Evolutionary conservation across 2,329 filamentous ascomycete species (phyloP), one percentile per base, ranked within the genome.

Genomic region (Zalaria obscura): DNA sequence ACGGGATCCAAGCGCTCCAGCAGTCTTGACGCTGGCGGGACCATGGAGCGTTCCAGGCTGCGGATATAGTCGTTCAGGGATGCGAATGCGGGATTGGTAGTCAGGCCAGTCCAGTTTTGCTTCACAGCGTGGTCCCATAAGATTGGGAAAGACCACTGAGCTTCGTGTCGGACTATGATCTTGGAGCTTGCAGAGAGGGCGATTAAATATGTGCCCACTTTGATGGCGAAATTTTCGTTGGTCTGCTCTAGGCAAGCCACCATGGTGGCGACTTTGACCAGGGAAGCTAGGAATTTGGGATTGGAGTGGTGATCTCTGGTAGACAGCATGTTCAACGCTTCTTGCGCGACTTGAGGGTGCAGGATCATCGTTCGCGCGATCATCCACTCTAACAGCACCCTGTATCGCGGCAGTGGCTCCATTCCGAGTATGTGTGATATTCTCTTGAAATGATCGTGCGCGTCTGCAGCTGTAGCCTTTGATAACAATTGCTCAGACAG

Each of bases 111-210:
- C 63, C 64, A 68, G 1, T 51, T 46, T 29, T 55, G 56, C 4
- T 47, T 40, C 18, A 52, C 50, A 1, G 63, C 64, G 28, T 64
- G 53, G 10, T 64, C 58, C 47, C 64, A 67, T 1, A 70, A 47
- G 4, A 59, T 58, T 3, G 63, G 68, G 41, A 66, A 62, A 7
- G 61, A 64, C 60, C 63, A 70, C 41, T 68, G 69, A 2, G 69
- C 67, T 50, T 73, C 70, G 43, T 72, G 68, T 5, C 70, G 60
- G n/a, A 73, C 64, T 28, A 66, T 63, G 1, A 72, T 63, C 45
- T 72, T 73, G 3, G 66, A 64, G 29, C 66, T 70, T 3, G 66
- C 60, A 0, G 62, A 62, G 11, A 67, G 60, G 1, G 62, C 57
- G 3, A 65, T 58, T 10, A 70, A 57, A 38, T 62, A 56, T 25